Percentiles rank a stretch among this genome's conserved stretches.
Conservation (phyloP, 2,329 filamentous ascomycete species). For the Neopestalotiopsis clavispora region DNA sequence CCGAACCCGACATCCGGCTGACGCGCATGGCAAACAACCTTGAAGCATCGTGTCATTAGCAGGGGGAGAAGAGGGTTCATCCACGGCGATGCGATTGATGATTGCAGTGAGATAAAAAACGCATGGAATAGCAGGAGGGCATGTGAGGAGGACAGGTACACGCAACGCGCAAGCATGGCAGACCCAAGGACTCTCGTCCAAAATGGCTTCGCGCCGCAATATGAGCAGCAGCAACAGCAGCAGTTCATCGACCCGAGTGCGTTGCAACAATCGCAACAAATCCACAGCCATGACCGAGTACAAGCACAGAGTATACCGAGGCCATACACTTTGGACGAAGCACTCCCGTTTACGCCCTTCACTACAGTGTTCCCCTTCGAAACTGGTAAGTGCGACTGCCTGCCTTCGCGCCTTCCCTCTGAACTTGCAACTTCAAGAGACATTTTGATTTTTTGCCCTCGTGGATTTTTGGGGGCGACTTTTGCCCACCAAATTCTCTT, state of each 20-base stretch:
- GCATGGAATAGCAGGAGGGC: neutral
- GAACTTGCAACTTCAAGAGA: neutral
- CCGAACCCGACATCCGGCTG: neutral
- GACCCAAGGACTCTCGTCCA: conserved; percentile 20
- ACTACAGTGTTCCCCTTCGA: conserved; percentile 81
- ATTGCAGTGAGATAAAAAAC: neutral
- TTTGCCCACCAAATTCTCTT: conserved; percentile 1
- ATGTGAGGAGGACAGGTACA: neutral
- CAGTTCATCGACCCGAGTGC: conserved; percentile 21
- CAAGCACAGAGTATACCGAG: conserved; percentile 25
- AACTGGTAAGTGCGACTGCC: conserved; percentile 59
- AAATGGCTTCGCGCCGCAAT: conserved; percentile 33
- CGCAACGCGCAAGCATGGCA: conserved; percentile 7
- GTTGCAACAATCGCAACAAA: conserved; percentile 21
- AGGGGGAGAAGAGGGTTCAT: conserved; percentile 7
- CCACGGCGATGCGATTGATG: conserved; percentile 7
- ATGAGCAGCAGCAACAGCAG: conserved; percentile 19
- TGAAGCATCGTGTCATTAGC: conserved; percentile 1
- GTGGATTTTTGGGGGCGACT: neutral
- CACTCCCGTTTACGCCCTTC: conserved; percentile 81
- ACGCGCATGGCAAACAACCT: conserved; percentile 17
- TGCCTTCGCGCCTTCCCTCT: conserved; percentile 10
- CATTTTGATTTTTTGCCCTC: neutral
- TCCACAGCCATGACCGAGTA: neutral
- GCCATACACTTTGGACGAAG: conserved; percentile 72